Percentiles rank a stretch among this genome's conserved stretches.
Evolutionary conservation across 2,329 filamentous ascomycete species (phyloP).

Genomic region (Nigrograna mackinnonii): DNA sequence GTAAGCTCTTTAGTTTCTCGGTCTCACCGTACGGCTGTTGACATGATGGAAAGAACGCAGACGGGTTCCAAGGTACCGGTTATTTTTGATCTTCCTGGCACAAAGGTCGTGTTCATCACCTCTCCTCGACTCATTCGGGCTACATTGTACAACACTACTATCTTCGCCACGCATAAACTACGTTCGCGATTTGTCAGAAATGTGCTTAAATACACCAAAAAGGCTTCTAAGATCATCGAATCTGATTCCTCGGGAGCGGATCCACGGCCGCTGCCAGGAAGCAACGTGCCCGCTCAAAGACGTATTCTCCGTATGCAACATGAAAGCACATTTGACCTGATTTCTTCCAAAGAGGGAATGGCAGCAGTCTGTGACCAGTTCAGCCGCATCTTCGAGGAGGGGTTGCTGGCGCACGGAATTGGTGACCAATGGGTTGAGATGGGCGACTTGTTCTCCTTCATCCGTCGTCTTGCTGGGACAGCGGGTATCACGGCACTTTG

Average conservation of each 20-base stretch:
- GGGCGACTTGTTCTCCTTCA: background rate
- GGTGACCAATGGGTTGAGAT: background rate
- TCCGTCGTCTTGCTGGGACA: background rate
- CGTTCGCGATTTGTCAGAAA: background rate
- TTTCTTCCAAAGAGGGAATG: constrained; percentile 1
- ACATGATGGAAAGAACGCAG: background rate
- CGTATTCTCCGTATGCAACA: constrained; percentile 3
- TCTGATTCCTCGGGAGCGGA: background rate
- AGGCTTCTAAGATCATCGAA: background rate
- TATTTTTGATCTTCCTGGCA: constrained; percentile 1
- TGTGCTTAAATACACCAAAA: background rate
- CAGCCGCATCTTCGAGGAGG: constrained; percentile 1
- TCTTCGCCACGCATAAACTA: background rate
- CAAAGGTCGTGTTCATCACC: constrained; percentile 1
- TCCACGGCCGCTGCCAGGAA: background rate
- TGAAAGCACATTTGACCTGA: background rate
- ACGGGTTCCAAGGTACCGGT: background rate
- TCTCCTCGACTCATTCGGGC: background rate
- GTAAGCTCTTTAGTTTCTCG: constrained; percentile 1
- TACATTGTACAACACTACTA: background rate
- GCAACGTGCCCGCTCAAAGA: background rate
- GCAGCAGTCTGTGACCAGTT: background rate
- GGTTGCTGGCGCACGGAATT: background rate
- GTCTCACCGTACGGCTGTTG: background rate
- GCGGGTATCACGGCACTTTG: constrained; percentile 1